phyloP scores from a whole-genome alignment of 2,329 filamentous ascomycete genomes.

The Ustulina deusta region DNA sequence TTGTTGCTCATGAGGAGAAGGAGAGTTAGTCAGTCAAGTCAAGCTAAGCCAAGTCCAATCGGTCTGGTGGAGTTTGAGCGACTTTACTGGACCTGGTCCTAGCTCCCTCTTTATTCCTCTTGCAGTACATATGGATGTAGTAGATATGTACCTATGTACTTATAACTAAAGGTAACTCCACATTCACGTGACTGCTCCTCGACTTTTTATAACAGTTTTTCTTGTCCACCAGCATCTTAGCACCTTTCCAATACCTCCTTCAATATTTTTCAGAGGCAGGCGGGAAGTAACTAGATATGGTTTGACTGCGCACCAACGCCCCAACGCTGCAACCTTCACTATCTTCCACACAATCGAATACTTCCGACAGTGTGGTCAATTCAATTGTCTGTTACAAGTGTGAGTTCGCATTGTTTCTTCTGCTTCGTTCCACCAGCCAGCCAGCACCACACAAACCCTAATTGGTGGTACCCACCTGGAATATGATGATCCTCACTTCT shows the following conservation, averaged over 20 bases:
- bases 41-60: background rate
- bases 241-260: no score
- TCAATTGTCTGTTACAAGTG: background rate
- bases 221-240: background rate
- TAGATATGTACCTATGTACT: background rate
- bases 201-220: no score
- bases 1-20: conserved; percentile 2
- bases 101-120: background rate
- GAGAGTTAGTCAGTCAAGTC: background rate
- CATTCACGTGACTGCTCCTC: no score
- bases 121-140: background rate
- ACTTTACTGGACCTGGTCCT: conserved; percentile 5
- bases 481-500: conserved; percentile 68
- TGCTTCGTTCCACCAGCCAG: background rate
- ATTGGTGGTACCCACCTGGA: background rate
- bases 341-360: background rate
- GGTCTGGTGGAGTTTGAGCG: background rate
- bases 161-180: no score
- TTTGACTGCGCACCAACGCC: no score
- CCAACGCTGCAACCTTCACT: no score
- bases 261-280: no score
- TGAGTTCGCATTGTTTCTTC: conserved; percentile 2
- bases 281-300: no score
- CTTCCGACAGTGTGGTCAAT: background rate
- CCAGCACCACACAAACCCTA: background rate